Percentiles rank a stretch among this genome's conserved stretches.
phyloP scores from a whole-genome alignment of 1,284 basidiomycete genomes.

The Hypsizygus ulmarius region DNA sequence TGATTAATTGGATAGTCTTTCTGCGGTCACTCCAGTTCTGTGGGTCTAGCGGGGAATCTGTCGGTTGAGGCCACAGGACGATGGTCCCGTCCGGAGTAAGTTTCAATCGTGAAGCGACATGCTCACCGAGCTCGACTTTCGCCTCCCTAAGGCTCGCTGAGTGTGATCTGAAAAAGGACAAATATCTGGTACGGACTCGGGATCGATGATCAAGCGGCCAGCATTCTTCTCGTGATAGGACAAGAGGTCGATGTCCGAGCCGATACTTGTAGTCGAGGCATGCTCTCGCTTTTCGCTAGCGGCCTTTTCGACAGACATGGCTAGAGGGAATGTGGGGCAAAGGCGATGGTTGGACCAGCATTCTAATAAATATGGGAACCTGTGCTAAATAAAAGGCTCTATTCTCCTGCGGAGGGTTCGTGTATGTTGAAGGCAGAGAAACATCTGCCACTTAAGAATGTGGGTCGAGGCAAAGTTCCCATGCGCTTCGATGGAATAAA shows the following conservation, averaged over 20 bases:
- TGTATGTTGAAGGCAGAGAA: background rate
- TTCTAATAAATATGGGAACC: slow-evolving; percentile 4
- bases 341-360: background rate
- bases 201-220: slow-evolving; percentile 62
- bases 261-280: slow-evolving; percentile 5
- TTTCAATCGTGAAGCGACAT: slow-evolving; percentile 48
- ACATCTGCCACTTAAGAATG: background rate
- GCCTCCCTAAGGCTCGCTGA: slow-evolving; percentile 17
- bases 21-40: slow-evolving; percentile 53
- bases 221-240: slow-evolving; percentile 54
- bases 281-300: slow-evolving; percentile 10
- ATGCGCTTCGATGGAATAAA: background rate
- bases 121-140: slow-evolving; percentile 48
- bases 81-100: slow-evolving; percentile 45
- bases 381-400: background rate
- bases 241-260: slow-evolving; percentile 38
- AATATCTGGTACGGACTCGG: slow-evolving; percentile 39
- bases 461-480: slow-evolving; percentile 4
- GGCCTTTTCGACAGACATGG: slow-evolving; percentile 16
- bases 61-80: slow-evolving; percentile 61
- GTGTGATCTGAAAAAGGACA: background rate
- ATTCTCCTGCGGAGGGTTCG: background rate
- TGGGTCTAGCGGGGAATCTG: slow-evolving; percentile 61
- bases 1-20: slow-evolving; percentile 55
- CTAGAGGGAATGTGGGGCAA: background rate